Conservation (phyloP, 2,329 filamentous ascomycete genomes). For the Verticillium klebahnii region DNA sequence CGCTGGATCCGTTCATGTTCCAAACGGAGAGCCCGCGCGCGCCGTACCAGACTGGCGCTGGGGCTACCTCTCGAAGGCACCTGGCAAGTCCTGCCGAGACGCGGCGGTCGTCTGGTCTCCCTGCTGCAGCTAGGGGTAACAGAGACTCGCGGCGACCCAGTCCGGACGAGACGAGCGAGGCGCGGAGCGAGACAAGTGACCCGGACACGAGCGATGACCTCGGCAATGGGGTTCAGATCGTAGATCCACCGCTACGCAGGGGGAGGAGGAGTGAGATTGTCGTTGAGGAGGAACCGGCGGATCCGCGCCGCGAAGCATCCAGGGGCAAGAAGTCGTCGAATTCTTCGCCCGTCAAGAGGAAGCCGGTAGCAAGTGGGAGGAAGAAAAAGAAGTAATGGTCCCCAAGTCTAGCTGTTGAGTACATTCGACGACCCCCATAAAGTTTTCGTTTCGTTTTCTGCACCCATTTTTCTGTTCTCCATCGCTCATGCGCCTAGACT, state of each 20-base stretch:
- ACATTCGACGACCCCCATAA: slow-evolving; percentile 2
- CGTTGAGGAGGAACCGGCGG: slow-evolving; percentile 29
- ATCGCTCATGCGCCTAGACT: not conserved
- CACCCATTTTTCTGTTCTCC: not conserved
- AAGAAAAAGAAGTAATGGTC: slow-evolving; percentile 28
- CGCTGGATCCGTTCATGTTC: slow-evolving; percentile 47
- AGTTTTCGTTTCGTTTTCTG: slow-evolving; percentile 2
- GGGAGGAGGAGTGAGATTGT: slow-evolving; percentile 32
- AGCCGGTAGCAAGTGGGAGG: slow-evolving; percentile 23
- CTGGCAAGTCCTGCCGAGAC: slow-evolving; percentile 28
- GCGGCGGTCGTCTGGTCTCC: slow-evolving; percentile 18
- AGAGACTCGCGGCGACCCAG: slow-evolving; percentile 23
- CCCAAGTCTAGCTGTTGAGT: not conserved
- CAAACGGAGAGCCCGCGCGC: slow-evolving; percentile 41
- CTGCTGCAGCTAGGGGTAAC: slow-evolving; percentile 26
- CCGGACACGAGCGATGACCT: slow-evolving; percentile 29
- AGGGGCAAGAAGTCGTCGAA: slow-evolving; percentile 34
- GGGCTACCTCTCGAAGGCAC: slow-evolving; percentile 29
- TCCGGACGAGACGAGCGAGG: slow-evolving; percentile 29
- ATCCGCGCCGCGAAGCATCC: slow-evolving; percentile 18
- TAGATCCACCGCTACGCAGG: slow-evolving; percentile 18
- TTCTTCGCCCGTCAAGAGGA: slow-evolving; percentile 34
- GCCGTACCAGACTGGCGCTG: slow-evolving; percentile 25
- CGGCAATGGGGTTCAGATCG: slow-evolving; percentile 27
- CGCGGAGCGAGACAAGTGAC: slow-evolving; percentile 25